phyloP scores from a whole-genome alignment of 2,329 filamentous ascomycete genomes.

The Phyllosticta citribraziliensis region DNA sequence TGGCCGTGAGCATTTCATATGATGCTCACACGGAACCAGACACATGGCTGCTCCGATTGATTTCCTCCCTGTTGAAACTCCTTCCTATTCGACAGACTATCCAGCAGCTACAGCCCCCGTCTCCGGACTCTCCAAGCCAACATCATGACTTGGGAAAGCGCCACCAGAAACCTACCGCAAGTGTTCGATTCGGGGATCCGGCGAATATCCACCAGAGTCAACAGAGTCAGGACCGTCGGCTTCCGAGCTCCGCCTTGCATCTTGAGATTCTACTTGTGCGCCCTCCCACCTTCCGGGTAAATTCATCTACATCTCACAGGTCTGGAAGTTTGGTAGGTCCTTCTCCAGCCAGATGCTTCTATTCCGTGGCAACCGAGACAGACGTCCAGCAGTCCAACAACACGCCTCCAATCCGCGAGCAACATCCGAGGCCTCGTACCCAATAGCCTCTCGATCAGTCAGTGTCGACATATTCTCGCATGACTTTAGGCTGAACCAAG shows the following conservation, averaged over 20 bases:
- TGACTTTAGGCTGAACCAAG: neutral
- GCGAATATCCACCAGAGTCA: neutral
- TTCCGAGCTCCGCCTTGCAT: neutral
- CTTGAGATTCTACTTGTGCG: neutral
- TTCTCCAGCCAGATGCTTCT: neutral
- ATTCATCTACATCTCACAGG: neutral
- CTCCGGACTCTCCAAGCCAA: neutral
- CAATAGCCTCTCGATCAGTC: neutral
- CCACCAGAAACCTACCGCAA: neutral
- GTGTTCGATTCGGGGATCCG: neutral
- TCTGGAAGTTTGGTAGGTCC: neutral
- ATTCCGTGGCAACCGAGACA: neutral
- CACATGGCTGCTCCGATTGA: neutral
- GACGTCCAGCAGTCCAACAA: no score
- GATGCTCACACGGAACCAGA: neutral
- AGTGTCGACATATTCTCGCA: neutral
- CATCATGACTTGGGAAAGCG: neutral
- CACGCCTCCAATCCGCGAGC: neutral
- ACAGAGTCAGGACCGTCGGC: neutral
- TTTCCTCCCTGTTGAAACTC: no score
- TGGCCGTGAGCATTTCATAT: neutral
- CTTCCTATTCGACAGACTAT: neutral
- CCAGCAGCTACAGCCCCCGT: neutral
- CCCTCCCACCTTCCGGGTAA: neutral
- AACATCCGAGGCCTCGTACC: neutral